A percentile compares a stretch with the other conserved stretches of the same genome.
These are phyloP conservation scores for Nidularia sp. DNA, from an alignment of 768 basidiomycete species.

Conservation along the genomic window DNA sequence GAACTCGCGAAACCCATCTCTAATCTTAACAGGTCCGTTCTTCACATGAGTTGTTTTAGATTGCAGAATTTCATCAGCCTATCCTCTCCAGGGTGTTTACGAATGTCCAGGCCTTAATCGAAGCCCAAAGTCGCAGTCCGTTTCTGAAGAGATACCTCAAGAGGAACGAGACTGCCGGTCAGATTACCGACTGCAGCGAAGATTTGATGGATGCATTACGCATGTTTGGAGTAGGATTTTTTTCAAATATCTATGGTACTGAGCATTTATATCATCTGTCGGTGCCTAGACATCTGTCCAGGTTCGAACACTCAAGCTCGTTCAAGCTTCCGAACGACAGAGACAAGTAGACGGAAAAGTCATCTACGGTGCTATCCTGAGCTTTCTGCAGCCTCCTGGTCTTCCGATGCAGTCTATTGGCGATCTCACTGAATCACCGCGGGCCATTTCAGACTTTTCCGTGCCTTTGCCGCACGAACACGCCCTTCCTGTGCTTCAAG, in stretches of 20 bases:
- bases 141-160: constrained; percentile 69
- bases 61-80: background rate
- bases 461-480: too few relatives aligned
- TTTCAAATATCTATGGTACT: constrained; percentile 5
- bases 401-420: background rate
- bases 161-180: constrained; percentile 49
- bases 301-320: constrained; percentile 19
- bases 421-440: too few relatives aligned
- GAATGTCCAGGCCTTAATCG: constrained; percentile 6
- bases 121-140: constrained; percentile 48
- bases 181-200: constrained; percentile 46
- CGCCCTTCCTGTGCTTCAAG: constrained; percentile 14
- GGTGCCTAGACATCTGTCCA: constrained; percentile 13
- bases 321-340: constrained; percentile 6
- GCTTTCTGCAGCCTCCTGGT: constrained; percentile 5
- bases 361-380: background rate
- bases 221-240: constrained; percentile 41
- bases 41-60: constrained; percentile 13
- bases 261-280: background rate
- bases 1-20: constrained; percentile 44
- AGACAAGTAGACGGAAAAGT: background rate
- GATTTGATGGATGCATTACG: constrained; percentile 48
- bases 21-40: constrained; percentile 36
- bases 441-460: too few relatives aligned
- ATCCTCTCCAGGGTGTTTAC: background rate